Percentiles rank a stretch among this genome's conserved stretches.
These are phyloP conservation scores for Arabis hirsuta DNA, from an alignment of 345 rosid genomes.

Conservation along the genomic window DNA sequence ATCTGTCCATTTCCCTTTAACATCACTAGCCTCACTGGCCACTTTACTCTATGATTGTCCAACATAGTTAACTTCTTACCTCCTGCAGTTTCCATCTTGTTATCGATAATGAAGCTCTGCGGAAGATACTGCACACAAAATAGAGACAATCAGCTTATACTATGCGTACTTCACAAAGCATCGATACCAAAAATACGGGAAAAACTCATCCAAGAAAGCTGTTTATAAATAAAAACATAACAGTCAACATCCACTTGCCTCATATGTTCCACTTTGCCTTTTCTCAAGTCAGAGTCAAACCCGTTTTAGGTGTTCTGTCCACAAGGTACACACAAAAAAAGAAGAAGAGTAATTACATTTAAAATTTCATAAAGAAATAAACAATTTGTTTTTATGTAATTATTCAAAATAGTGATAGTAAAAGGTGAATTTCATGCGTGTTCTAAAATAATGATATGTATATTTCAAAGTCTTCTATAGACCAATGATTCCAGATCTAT, in stretches of 20 bases:
- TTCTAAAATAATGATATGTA: conserved; percentile 28
- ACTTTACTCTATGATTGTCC: conserved; percentile 27
- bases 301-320: conserved; percentile 12
- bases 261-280: conserved; percentile 42
- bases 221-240: background rate
- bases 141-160: too few species aligned
- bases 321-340: conserved; percentile 9
- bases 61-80: background rate
- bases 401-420: conserved; percentile 24
- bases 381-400: conserved; percentile 13
- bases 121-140: too few species aligned
- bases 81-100: background rate
- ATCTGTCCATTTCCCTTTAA: background rate
- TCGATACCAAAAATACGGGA: too few species aligned
- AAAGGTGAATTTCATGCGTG: conserved; percentile 20
- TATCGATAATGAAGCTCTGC: background rate
- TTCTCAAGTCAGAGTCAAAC: conserved; percentile 41
- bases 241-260: conserved; percentile 39
- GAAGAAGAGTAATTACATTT: background rate
- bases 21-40: background rate
- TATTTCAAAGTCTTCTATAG: background rate
- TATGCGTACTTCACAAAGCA: too few species aligned
- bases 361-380: background rate
- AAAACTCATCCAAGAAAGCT: too few species aligned
- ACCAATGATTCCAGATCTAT: conserved; percentile 44